These are phyloP conservation scores for Crithidia mellificae DNA, from an alignment of 208 protist species.

Conservation along the genomic window DNA sequence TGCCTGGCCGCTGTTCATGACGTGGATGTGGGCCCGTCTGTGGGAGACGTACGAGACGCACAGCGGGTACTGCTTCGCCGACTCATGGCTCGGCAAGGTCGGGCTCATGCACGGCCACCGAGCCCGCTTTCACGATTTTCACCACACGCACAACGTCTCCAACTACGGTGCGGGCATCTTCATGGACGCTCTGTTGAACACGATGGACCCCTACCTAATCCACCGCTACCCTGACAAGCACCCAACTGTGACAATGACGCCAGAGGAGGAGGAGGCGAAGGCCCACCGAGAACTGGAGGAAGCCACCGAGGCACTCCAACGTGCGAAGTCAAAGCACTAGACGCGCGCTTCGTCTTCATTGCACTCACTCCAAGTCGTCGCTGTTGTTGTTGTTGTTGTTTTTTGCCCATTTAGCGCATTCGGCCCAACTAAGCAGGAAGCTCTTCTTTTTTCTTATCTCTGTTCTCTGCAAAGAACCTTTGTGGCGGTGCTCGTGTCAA, in stretches of 20 bases:
- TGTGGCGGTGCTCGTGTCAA: neutral
- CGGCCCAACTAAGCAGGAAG: too few species aligned
- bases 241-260: conserved; percentile 6
- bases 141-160: conserved; percentile 68
- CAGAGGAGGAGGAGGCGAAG: conserved; percentile 15
- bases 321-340: neutral
- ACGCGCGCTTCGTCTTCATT: too few species aligned
- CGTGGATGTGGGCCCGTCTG: conserved; percentile 52
- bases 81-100: conserved; percentile 43
- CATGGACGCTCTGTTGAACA: conserved; percentile 57
- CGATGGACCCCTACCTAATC: conserved; percentile 51
- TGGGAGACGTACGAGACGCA: conserved; percentile 67
- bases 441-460: conserved; percentile 8
- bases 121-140: conserved; percentile 69
- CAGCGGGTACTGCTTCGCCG: conserved; percentile 66
- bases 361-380: too few species aligned
- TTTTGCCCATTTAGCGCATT: neutral
- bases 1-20: conserved; percentile 49
- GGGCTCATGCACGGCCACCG: conserved; percentile 52
- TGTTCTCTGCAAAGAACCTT: neutral
- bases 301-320: conserved; percentile 3
- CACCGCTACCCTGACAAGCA: conserved; percentile 33
- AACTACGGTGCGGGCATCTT: conserved; percentile 54
- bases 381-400: neutral
- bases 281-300: conserved; percentile 11